Percentiles rank a stretch among this genome's conserved stretches.
Evolutionary conservation across 2,329 filamentous ascomycete species (phyloP).

Genomic region (Neonectria coccinea): DNA sequence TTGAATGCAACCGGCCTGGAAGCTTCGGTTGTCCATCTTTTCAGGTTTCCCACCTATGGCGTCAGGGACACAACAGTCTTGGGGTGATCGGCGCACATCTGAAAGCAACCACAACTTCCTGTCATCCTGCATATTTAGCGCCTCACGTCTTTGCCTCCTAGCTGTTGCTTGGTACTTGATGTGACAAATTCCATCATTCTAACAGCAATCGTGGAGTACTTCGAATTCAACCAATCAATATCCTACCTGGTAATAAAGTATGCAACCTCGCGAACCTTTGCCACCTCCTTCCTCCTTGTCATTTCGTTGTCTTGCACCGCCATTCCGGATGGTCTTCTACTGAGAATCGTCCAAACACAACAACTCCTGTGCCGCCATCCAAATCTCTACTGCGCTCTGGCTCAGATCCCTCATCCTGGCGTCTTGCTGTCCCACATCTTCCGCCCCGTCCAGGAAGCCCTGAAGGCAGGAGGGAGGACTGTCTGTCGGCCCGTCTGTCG

Average conservation of each 20-base stretch:
- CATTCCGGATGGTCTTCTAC: conserved; percentile 5
- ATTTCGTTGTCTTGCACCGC: background rate
- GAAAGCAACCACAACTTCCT: background rate
- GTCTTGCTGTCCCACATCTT: background rate
- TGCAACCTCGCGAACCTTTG: background rate
- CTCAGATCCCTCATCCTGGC: conserved; percentile 29
- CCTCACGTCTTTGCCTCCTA: background rate
- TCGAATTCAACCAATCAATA: conserved; percentile 12
- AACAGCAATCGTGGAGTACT: background rate
- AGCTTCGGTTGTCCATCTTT: background rate
- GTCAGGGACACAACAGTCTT: background rate
- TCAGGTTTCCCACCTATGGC: background rate
- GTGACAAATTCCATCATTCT: background rate
- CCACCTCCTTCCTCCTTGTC: background rate
- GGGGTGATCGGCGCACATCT: background rate
- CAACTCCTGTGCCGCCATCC: conserved; percentile 49
- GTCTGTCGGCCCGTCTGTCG: conserved; percentile 30
- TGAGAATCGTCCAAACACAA: conserved; percentile 41
- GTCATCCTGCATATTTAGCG: background rate
- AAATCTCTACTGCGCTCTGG: conserved; percentile 45
- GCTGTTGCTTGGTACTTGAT: too few species aligned
- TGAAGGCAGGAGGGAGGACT: background rate
- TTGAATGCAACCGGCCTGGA: background rate
- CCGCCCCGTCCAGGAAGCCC: background rate
- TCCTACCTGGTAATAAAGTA: conserved; percentile 10